Percentiles rank a stretch among this genome's conserved stretches.
Evolutionary conservation across 2,329 filamentous ascomycete genomes (phyloP).

Genomic region (Sordariomycetes sp.): DNA sequence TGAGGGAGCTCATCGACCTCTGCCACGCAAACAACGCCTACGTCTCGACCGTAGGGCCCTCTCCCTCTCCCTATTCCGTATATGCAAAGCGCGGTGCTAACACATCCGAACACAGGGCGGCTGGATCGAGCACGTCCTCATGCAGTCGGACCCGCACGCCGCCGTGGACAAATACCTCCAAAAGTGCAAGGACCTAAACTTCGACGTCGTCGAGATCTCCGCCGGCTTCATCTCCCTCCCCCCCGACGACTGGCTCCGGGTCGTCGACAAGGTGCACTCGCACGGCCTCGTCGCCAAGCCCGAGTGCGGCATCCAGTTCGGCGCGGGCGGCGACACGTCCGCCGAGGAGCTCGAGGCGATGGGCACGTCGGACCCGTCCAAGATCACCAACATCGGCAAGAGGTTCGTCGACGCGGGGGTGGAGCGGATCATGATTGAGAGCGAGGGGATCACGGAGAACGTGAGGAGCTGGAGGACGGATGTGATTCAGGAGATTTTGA

Average conservation of each 20-base stretch:
- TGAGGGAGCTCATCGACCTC: constrained; percentile 10
- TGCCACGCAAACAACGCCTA: constrained; percentile 26
- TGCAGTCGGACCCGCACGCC: constrained; percentile 28
- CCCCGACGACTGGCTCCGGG: constrained; percentile 38
- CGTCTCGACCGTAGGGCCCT: constrained; percentile 33
- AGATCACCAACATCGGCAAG: constrained; percentile 35
- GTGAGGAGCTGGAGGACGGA: constrained; percentile 42
- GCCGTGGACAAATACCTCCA: constrained; percentile 39
- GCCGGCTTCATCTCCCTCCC: constrained; percentile 44
- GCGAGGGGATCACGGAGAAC: constrained; percentile 49
- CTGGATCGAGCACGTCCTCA: constrained; percentile 42
- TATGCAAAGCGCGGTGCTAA: neutral
- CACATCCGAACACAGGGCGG: constrained; percentile 26
- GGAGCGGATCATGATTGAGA: constrained; percentile 47
- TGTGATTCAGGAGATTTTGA: constrained; percentile 39
- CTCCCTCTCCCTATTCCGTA: neutral
- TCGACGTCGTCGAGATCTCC: constrained; percentile 43
- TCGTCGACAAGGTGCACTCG: constrained; percentile 32
- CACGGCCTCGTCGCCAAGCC: constrained; percentile 40
- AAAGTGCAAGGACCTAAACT: constrained; percentile 39
- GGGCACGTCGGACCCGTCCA: constrained; percentile 35
- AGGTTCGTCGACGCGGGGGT: constrained; percentile 39
- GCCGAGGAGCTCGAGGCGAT: constrained; percentile 32
- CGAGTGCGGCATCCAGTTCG: constrained; percentile 46
- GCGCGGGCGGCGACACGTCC: constrained; percentile 41